Conservation (phyloP, 2,329 filamentous ascomycete genomes). For the Penicillium polonicum region DNA sequence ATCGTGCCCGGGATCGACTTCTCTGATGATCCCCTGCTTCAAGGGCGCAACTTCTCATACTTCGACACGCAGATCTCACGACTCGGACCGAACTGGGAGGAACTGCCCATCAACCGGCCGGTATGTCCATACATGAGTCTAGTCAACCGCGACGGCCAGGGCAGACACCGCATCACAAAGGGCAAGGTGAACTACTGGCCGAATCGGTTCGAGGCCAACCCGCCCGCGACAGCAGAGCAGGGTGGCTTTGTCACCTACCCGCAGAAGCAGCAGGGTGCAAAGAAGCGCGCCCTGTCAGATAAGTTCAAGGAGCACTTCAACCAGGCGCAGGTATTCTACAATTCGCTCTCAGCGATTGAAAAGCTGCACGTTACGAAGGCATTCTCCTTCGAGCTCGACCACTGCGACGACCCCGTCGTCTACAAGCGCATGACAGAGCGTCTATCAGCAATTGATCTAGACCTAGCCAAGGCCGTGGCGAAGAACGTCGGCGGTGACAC, state of each 20-base stretch:
- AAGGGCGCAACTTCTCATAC: slow-evolving; percentile 68
- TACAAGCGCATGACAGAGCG: slow-evolving; percentile 70
- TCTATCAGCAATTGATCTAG: slow-evolving; percentile 68
- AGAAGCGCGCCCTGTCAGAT: slow-evolving; percentile 53
- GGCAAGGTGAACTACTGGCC: slow-evolving; percentile 78
- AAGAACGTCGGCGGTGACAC: slow-evolving; percentile 68
- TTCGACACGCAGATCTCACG: slow-evolving; percentile 60
- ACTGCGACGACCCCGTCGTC: slow-evolving; percentile 73
- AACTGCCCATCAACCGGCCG: slow-evolving; percentile 73
- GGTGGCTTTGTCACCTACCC: slow-evolving; percentile 70
- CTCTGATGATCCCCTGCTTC: slow-evolving; percentile 70
- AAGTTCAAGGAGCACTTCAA: slow-evolving; percentile 48
- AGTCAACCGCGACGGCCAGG: slow-evolving; percentile 73
- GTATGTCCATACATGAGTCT: slow-evolving; percentile 74
- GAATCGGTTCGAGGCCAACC: slow-evolving; percentile 64
- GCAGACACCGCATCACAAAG: slow-evolving; percentile 68
- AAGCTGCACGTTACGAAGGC: slow-evolving; percentile 38
- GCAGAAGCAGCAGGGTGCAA: slow-evolving; percentile 66
- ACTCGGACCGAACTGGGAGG: slow-evolving; percentile 72
- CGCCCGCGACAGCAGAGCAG: slow-evolving; percentile 61
- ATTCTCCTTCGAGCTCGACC: slow-evolving; percentile 41
- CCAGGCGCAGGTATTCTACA: slow-evolving; percentile 41
- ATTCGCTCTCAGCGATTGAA: slow-evolving; percentile 36
- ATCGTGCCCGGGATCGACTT: slow-evolving; percentile 76
- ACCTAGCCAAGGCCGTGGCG: slow-evolving; percentile 67